Evolutionary conservation across 2,329 filamentous ascomycete species (phyloP), one percentile per base, ranked within the genome.

Genomic region (Sarocladium brachiariae): DNA sequence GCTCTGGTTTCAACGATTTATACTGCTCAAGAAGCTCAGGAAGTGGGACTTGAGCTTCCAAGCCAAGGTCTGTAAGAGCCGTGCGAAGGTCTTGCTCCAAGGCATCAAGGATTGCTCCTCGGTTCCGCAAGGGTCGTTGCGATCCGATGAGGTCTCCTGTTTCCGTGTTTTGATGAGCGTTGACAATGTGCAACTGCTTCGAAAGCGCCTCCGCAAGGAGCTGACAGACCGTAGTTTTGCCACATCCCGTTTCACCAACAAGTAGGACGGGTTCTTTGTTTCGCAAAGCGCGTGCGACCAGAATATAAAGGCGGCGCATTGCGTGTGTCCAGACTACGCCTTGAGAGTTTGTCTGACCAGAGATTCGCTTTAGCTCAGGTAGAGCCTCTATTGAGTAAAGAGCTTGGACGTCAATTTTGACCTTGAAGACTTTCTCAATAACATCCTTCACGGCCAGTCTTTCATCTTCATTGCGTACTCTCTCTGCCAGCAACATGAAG

Each of bases 121-220:
- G 81, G 64, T 97, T 97, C 55, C 95, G 80, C 19, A 97, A 81
- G 3, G 93, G 93, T 53, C 93, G 76, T 65, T 99, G 93, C 2
- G 93, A 93, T 56, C 93, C 93, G 57, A 99, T 97, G 10, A 99
- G 75, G 66, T 99, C 93, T 14, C 93, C 92, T 0, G 95, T 97
- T 65, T 99, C 95, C 0, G 93, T 91, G 57, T 99, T 99, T 58
- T 97, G 92, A 67, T 99, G 95, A 2, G 95, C 93, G 63, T 99
- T 99, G 61, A 99, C 86, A 58, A 92, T 93, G 57, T 91, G 84
- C 34, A 99, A 72, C 55, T 87, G 74, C 59, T 86, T 89, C 14
- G 76, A 73, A 55, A 89, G 77, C 3, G 88, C 86, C 61, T 95
- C 86, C 2, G 93, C 90, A 50, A 97, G 77, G 63, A 96, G 78